Evolutionary conservation across 1,139 yeast species (phyloP).

Genomic region (Protomyces lactucae-debilis): DNA sequence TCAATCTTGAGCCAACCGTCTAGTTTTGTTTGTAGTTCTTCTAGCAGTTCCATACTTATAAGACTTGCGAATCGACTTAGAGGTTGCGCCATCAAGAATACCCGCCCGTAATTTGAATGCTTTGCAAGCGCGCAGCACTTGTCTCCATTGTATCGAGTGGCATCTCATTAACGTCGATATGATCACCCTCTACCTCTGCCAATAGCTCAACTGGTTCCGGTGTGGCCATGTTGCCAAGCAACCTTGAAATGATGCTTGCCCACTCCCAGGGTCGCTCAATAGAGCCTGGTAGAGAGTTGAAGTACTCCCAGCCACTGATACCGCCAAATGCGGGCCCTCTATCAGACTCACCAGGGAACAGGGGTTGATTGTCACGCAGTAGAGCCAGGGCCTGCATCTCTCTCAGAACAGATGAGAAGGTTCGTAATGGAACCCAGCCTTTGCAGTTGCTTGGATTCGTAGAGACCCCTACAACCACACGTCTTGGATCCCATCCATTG

Average conservation of each 20-base stretch:
- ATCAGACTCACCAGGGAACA: background rate
- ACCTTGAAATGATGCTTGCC: conserved; percentile 1
- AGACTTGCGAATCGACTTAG: too few species aligned
- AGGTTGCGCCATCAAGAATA: too few species aligned
- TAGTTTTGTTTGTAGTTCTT: too few species aligned
- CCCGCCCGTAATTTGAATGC: too few species aligned
- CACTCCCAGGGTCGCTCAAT: conserved; percentile 7
- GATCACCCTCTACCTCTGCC: too few species aligned
- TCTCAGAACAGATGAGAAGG: background rate
- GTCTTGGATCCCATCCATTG: background rate
- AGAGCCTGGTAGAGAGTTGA: conserved; percentile 7
- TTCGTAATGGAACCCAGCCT: conserved; percentile 13
- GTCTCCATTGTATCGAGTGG: too few species aligned
- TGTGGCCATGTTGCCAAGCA: background rate
- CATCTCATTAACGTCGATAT: too few species aligned
- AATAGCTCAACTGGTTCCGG: too few species aligned
- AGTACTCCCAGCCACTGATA: conserved; percentile 22
- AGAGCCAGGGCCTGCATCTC: conserved; percentile 4
- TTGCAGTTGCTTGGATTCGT: conserved; percentile 7
- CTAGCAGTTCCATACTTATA: too few species aligned
- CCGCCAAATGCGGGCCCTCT: conserved; percentile 2
- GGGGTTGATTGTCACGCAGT: background rate
- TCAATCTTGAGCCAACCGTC: too few species aligned
- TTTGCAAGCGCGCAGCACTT: too few species aligned
- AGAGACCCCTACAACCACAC: conserved; percentile 10